Evolutionary conservation across 2,329 filamentous ascomycete genomes (phyloP).

Genomic region (Aureobasidium melanogenum): DNA sequence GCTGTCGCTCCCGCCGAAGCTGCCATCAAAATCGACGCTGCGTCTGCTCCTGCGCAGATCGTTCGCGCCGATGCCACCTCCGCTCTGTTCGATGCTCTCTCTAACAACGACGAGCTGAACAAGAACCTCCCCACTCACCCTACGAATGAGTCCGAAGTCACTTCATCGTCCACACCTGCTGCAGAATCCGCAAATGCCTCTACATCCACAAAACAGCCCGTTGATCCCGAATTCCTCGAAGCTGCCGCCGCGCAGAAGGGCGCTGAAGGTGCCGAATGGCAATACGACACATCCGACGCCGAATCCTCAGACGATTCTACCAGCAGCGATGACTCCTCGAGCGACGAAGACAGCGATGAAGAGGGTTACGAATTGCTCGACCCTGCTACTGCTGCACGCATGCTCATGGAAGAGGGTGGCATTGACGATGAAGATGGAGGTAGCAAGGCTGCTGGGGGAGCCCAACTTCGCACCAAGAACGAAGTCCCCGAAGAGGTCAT

Average conservation of each 20-base stretch:
- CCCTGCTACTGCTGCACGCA: slow-evolving; percentile 71
- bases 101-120: slow-evolving; percentile 1
- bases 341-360: slow-evolving; percentile 46
- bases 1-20: neutral
- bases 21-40: neutral
- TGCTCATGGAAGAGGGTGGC: slow-evolving; percentile 75
- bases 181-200: neutral
- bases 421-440: slow-evolving; percentile 71
- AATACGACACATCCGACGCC: slow-evolving; percentile 54
- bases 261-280: slow-evolving; percentile 67
- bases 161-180: neutral
- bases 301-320: slow-evolving; percentile 40
- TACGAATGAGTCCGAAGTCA: neutral
- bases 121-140: neutral
- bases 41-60: neutral
- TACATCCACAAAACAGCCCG: slow-evolving; percentile 19
- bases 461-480: slow-evolving; percentile 69
- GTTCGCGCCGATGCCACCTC: neutral
- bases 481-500: slow-evolving; percentile 49
- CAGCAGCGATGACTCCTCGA: slow-evolving; percentile 29
- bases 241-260: slow-evolving; percentile 38
- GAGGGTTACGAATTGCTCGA: slow-evolving; percentile 63
- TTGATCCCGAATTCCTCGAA: slow-evolving; percentile 34
- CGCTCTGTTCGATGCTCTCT: slow-evolving; percentile 5
- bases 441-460: slow-evolving; percentile 36